Conservation (phyloP, 2,329 filamentous ascomycete species). For the Phaeomoniella chlamydospora region DNA sequence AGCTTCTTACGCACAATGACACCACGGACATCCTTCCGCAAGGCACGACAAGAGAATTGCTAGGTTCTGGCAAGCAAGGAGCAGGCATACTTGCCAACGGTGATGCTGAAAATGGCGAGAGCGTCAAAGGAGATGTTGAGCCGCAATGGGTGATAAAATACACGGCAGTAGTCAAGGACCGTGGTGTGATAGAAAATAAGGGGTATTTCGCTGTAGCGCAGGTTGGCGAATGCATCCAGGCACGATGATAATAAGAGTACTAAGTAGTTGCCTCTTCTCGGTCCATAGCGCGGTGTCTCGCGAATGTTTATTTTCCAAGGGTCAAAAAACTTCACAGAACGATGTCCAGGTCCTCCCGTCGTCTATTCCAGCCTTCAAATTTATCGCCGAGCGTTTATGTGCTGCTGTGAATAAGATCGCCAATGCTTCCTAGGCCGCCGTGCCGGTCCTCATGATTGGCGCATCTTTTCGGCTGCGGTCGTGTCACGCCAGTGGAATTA, state of each 20-base stretch:
- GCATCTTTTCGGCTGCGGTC: no score
- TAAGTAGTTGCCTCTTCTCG: constrained; percentile 2
- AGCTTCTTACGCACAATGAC: constrained; percentile 86
- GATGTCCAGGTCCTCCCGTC: no score
- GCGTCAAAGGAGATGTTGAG: constrained; percentile 61
- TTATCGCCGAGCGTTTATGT: no score
- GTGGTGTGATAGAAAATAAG: constrained; percentile 96
- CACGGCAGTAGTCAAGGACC: constrained; percentile 82
- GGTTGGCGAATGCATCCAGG: constrained; percentile 34
- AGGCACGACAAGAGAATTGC: constrained; percentile 70
- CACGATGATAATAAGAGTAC: constrained; percentile 11
- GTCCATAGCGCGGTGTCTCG: constrained; percentile 1
- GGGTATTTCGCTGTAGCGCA: constrained; percentile 88
- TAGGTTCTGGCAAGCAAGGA: constrained; percentile 58
- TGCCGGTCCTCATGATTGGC: no score
- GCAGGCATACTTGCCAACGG: constrained; percentile 59
- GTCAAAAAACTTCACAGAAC: no score
- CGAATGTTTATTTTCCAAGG: no score
- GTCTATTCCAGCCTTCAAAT: no score
- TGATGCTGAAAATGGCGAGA: constrained; percentile 33
- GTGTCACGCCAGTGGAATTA: no score
- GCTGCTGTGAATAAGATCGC: no score
- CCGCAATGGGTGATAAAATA: constrained; percentile 97
- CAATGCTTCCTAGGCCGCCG: no score
- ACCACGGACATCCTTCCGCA: constrained; percentile 80